Base-by-base conservation (phyloP, 2,329 filamentous ascomycete species). In the Sarocladium oryzae region DNA sequence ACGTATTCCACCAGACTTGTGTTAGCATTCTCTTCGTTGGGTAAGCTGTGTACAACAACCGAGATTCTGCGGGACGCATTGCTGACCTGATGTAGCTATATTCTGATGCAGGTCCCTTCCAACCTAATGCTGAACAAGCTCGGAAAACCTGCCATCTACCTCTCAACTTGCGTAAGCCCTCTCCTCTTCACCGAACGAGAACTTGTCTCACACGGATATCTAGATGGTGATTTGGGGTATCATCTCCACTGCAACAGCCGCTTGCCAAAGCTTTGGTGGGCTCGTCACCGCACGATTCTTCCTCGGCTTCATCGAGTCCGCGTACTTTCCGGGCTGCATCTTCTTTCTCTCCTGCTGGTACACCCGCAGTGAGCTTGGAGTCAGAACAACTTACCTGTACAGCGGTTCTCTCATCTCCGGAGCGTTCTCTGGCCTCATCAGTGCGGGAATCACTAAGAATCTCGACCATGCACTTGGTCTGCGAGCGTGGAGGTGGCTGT, bases 351-450 rank as follows among this genome's bases (percentile, higher is more conserved):
- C 69, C 53, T 75, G 72, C 51, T 88, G 85, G 84, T 89, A 89
- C 58, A 88, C 82, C 0, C 75, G 84, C 40, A 80, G 81, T 55
- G 86, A 87, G 62, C 71, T 87, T 2, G 80, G 78, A 9, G 68
- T 85, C n/a, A 74, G 84, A 9, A 86, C 81, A 13, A 81, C 82
- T 2, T 69, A 84, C 18, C 72, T 88, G 6, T 87, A 86, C 63
- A 81, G 82, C 0, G 86, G 85, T 0, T 81, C 82, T 0, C 70
- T 89, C 24, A 77, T 89, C 18, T 85, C 82, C 1, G 84, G 85
- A 4, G 85, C 86, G 1, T 89, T 89, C 59, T 86, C 84, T 0
- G 85, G 84, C 2, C 65, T 84, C 8, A 78, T 85, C 33, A 75
- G 79, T 2, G 79, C 79, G 0, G 82, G 85, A 6, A 86, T 90